Evolutionary conservation across 2,329 filamentous ascomycete genomes (phyloP), one percentile per base, ranked within the genome.

Genomic region (Westerdykella aurantiaca): DNA sequence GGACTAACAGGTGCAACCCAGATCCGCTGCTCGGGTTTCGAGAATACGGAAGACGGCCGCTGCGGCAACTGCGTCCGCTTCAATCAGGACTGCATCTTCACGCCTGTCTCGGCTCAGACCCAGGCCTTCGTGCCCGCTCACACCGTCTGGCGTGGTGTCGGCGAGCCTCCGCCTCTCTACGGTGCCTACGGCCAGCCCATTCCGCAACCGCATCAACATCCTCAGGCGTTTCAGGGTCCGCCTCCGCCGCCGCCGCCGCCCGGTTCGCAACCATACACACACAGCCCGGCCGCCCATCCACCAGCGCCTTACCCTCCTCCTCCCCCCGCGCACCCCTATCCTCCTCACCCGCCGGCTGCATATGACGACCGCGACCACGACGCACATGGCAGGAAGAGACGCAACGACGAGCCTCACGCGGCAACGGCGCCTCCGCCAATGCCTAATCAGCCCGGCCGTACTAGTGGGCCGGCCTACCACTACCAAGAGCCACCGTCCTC

Each of bases 1-100:
- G 23, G 14, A 18, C 34, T 18, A 16, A 22, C 37, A 21, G 42
- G 37, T 23, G 25, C 13, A 25, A 16, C 22, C 23, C 65, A 87
- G 83, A 86, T 87, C 64, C 81, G 84, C 47, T 88, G 83, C 72
- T 86, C 83, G 4, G 84, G 83, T 22, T 88, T 86, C 61, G 83
- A 86, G 57, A 79, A 77, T 44, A 85, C 82, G 33, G 79, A 82
- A 33, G 81, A 86, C 64, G 84, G 84, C 47, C 79, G 82, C 47
- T 88, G 83, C 72, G 79, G 76, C 58, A 87, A 87, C 64, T 88
- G 83, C 61, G 74, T 82, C 51, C 75, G 83, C 38, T 88, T 87
- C 69, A 83, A 83, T 52, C 83, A 87, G 66, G 82, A 86, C 61
- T 88, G 84, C 68, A 80, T 88, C 67, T 88, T 88, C 67, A 86